Evolutionary conservation across 2,329 filamentous ascomycete species (phyloP).

Genomic region (Talaromyces sp.): DNA sequence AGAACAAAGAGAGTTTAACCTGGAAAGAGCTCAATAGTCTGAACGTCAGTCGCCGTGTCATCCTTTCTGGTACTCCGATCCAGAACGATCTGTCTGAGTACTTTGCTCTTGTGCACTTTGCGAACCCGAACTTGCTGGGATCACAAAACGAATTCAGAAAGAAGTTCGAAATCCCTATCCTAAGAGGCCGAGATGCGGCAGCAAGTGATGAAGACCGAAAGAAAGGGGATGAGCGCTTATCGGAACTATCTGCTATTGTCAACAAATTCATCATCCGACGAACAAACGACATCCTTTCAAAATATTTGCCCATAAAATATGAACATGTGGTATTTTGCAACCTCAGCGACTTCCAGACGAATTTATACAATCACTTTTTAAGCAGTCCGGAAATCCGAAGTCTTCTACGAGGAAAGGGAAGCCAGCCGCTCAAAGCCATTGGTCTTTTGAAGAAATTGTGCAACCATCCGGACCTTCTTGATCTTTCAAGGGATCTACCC

Average conservation of each 20-base stretch:
- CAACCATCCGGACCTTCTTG: constrained; percentile 92
- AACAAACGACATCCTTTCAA: constrained; percentile 96
- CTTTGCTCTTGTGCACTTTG: constrained; percentile 92
- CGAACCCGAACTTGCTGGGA: constrained; percentile 87
- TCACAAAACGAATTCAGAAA: constrained; percentile 90
- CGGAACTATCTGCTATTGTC: constrained; percentile 76
- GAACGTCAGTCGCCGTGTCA: constrained; percentile 87
- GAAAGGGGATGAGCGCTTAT: constrained; percentile 77
- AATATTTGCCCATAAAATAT: constrained; percentile 97
- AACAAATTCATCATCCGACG: constrained; percentile 98
- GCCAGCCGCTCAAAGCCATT: constrained; percentile 93
- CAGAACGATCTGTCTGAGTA: constrained; percentile 99
- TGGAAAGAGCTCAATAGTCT: constrained; percentile 87
- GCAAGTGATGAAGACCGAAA: constrained; percentile 78
- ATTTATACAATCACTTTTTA: constrained; percentile 96
- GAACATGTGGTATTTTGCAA: constrained; percentile 99
- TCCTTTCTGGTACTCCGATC: constrained; percentile 93
- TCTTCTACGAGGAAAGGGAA: constrained; percentile 86
- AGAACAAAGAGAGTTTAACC: constrained; percentile 94
- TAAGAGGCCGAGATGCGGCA: constrained; percentile 84
- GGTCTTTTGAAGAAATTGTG: constrained; percentile 96
- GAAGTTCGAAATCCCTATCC: constrained; percentile 85
- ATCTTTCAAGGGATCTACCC: constrained; percentile 76
- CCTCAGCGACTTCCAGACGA: constrained; percentile 84
- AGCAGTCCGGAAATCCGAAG: constrained; percentile 92